Evolutionary conservation across 2,329 filamentous ascomycete species (phyloP), one percentile per base, ranked within the genome.

Genomic region (Fusarium coffeatum): DNA sequence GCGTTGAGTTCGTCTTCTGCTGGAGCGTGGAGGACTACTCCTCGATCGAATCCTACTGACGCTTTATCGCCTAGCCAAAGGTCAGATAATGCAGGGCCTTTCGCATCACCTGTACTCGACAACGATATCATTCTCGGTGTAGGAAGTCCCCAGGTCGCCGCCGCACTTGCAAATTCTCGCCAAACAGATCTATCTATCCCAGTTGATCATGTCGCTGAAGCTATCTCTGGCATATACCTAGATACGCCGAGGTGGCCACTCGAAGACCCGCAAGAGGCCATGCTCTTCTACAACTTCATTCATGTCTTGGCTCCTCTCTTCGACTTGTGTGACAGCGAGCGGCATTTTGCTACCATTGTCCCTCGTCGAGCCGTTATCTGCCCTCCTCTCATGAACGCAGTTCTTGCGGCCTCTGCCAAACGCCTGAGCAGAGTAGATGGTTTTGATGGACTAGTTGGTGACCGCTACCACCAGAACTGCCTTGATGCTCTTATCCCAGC

Each of bases 271-370:
- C 68, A 75, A 16, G 76, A 77, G 43, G 75, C 75, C 3, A 76
- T 77, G 66, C 51, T 77, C 0, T 77, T 77, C 8, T 67, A 73
- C 37, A 72, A 75, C 22, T 77, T 72, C 12, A 59, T 77, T 11
- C 59, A 77, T 15, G 68, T 66, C 3, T 41, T 77, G 9, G 74
- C 75, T 3, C 76, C 76, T 4, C 60, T 75, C 3, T 76, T 77
- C 23, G 76, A 77, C 20, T 45, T 77, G 10, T 77, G 76, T 48
- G 76, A 77, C 13, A 72, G 64, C 25, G 76, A 74, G 8, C 61
- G 70, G 5, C 76, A 77, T 43, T 77, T 77, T 50, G 73, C 76
- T 23, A 76, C 72, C 0, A 69, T 76, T 11, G 76, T 77, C 3
- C 75, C 76, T 3, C 73, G 68, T 34, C 66, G 76, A 53, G 76